These are phyloP conservation scores for Citrus mangshanensis DNA, from an alignment of 345 rosid genomes.

Conservation along the genomic window DNA sequence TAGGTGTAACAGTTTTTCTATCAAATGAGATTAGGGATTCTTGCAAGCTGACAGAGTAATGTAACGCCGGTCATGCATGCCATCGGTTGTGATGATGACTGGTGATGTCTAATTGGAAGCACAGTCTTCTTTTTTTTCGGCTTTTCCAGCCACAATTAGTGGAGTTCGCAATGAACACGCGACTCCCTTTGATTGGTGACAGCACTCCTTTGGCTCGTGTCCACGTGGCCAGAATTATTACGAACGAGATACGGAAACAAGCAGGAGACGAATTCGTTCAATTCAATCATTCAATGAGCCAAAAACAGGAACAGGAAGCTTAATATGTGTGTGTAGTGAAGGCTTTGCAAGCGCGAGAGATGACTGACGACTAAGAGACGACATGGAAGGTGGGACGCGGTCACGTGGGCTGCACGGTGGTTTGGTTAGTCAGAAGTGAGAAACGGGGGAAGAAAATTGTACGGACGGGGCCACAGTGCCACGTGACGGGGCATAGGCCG, in stretches of 20 bases:
- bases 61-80: background rate
- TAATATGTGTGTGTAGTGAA: background rate
- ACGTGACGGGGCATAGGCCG: slow-evolving; percentile 9
- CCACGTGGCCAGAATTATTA: background rate
- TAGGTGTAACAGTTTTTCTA: too few relatives aligned
- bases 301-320: too few relatives aligned
- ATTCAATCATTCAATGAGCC: background rate
- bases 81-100: background rate
- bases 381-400: background rate
- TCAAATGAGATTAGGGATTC: background rate
- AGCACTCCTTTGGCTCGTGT: background rate
- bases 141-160: background rate
- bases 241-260: too few relatives aligned
- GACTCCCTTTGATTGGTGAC: background rate
- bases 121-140: background rate
- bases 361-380: background rate
- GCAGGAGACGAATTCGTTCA: background rate
- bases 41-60: background rate
- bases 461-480: slow-evolving; percentile 17
- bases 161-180: background rate
- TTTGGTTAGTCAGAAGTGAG: background rate
- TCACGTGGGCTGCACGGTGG: slow-evolving; percentile 25
- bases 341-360: background rate
- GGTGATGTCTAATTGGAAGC: background rate
- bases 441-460: background rate